Percentiles rank a stretch among this genome's conserved stretches.
Conservation (phyloP, 2,329 filamentous ascomycete genomes). For the Clonostachys byssicola region DNA sequence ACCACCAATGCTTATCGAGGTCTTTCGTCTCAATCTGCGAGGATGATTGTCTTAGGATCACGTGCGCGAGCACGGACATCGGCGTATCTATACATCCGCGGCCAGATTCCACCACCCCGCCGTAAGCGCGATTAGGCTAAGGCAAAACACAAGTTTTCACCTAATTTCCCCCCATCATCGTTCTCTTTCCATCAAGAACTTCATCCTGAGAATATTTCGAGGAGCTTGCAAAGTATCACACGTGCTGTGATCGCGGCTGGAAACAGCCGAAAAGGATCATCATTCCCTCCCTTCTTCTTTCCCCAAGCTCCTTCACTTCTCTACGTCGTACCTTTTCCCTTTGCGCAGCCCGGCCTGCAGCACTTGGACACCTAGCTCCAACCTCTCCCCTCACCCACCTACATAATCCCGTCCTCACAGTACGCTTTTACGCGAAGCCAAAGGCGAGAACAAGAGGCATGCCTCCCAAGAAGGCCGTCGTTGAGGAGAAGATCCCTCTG, state of each 20-base stretch:
- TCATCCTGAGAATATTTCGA: not conserved
- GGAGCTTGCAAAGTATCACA: not conserved
- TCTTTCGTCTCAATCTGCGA: too few species aligned
- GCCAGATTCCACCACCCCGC: too few species aligned
- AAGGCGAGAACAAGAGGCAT: slow-evolving; percentile 62
- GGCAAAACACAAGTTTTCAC: slow-evolving; percentile 6
- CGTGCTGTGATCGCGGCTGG: slow-evolving; percentile 28
- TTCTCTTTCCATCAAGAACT: not conserved
- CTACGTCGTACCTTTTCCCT: slow-evolving; percentile 39
- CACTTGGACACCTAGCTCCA: slow-evolving; percentile 40
- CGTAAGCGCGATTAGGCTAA: too few species aligned
- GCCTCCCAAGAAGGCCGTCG: slow-evolving; percentile 89
- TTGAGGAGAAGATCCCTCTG: slow-evolving; percentile 94
- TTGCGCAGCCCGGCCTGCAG: slow-evolving; percentile 65
- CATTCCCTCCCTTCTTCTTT: slow-evolving; percentile 35
- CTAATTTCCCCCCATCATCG: slow-evolving; percentile 13
- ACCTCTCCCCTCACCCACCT: slow-evolving; percentile 35
- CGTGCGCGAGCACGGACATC: too few species aligned
- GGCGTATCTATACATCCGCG: too few species aligned
- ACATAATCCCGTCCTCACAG: slow-evolving; percentile 38
- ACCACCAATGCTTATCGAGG: too few species aligned
- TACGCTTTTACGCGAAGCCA: slow-evolving; percentile 56
- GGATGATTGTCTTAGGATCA: too few species aligned
- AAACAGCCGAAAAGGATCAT: slow-evolving; percentile 31
- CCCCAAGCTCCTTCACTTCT: slow-evolving; percentile 48